Percentiles rank a stretch among this genome's conserved stretches.
Conservation (phyloP, 2,329 filamentous ascomycete species). For the Colletotrichum cuscutae region DNA sequence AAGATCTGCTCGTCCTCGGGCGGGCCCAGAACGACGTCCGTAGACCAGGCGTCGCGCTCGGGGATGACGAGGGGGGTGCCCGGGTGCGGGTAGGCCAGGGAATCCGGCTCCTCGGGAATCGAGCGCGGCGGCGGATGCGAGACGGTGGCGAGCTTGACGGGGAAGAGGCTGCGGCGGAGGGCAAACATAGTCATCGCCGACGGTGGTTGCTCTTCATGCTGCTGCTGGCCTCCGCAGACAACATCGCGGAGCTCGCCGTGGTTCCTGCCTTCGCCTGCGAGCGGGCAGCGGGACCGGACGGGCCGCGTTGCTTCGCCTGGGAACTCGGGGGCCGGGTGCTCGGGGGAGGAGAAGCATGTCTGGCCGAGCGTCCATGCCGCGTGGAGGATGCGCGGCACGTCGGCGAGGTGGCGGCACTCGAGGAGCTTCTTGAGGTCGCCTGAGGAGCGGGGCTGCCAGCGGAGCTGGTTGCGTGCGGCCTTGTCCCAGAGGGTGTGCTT, state of each 20-base stretch:
- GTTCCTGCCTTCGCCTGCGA: neutral
- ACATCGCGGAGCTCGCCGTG: neutral
- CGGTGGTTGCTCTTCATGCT: neutral
- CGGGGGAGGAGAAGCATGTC: slow-evolving; percentile 47
- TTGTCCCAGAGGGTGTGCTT: slow-evolving; percentile 59
- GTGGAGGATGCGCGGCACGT: slow-evolving; percentile 53
- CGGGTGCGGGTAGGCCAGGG: slow-evolving; percentile 24
- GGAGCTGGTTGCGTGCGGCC: slow-evolving; percentile 51
- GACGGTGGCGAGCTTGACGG: slow-evolving; percentile 23
- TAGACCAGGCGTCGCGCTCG: slow-evolving; percentile 24
- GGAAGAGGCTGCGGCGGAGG: slow-evolving; percentile 15
- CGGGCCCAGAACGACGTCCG: slow-evolving; percentile 27
- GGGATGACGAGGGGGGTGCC: slow-evolving; percentile 26
- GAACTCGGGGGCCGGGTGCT: slow-evolving; percentile 30
- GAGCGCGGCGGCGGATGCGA: slow-evolving; percentile 24
- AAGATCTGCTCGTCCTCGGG: slow-evolving; percentile 17
- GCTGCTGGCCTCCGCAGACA: neutral
- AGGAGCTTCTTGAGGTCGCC: slow-evolving; percentile 56
- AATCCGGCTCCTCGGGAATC: slow-evolving; percentile 24
- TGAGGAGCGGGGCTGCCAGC: slow-evolving; percentile 53
- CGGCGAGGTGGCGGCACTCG: slow-evolving; percentile 54
- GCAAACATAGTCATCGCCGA: slow-evolving; percentile 27
- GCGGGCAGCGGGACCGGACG: slow-evolving; percentile 34
- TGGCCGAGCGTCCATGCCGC: slow-evolving; percentile 56
- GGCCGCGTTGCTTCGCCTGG: slow-evolving; percentile 35